Base-by-base conservation (phyloP, 2,329 filamentous ascomycete genomes). In the Orbilia javanica region DNA sequence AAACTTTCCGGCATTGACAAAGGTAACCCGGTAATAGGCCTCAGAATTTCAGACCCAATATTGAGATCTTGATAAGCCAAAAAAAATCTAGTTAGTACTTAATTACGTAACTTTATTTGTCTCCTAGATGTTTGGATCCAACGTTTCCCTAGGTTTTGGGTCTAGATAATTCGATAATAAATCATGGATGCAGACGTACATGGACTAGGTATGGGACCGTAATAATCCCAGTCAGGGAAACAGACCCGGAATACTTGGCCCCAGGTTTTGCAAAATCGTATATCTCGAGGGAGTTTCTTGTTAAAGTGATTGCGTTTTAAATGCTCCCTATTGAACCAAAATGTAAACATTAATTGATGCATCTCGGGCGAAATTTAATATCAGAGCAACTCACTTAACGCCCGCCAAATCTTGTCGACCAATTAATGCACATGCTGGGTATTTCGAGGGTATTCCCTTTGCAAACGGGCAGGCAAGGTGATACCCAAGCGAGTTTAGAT, bases 241-340 rank as follows among this genome's bases (percentile, higher is more conserved):
- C 70, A 74, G 2, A 39, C 29, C 4, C 34, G 50, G 15, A 60
- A 62, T 4, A 74, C 42, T 36, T 52, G 25, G 2, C 52, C 25
- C 50, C 60, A 74, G 6, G 29, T 66, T 31, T 62, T 74, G 4
- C 50, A 53, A 8, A 1, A 13, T 5, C 70, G 70, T 11, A 74
- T 52, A 1, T 36, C 20, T 6, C 11, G 39, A 34, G 62, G 70
- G 7, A 60, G 60, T 2, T 5, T 57, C 6, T 48, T 60, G 0
- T 52, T 13, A 20, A 50, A 74, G 44, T 74, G 70, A 3, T 74
- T 74, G 7, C 70, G 34, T 22, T 74, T 74, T 25, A 66, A 18
- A 22, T 74, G 70, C 29, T 74, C 70, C 34, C 70, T 74, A 52
- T 20, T 25, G 5, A 42, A 27, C 13, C 4, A 15, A 4, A 15